Evolutionary conservation across 2,329 filamentous ascomycete species (phyloP).

Genomic region (Fusarium caatingaense): DNA sequence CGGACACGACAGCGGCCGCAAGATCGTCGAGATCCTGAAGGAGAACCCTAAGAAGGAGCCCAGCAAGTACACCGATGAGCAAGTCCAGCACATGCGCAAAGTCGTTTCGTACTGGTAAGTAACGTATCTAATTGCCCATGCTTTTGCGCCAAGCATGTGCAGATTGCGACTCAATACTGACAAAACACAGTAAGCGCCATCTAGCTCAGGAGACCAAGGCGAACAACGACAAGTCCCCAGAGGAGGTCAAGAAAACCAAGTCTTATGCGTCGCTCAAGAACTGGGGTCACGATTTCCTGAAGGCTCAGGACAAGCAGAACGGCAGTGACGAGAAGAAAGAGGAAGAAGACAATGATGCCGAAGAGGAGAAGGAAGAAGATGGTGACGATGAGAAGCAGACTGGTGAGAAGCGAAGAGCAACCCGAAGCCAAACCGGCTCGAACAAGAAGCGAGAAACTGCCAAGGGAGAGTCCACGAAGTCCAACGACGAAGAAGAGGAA

Average conservation of each 20-base stretch:
- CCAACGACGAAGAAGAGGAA: conserved; percentile 31
- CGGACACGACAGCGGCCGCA: conserved; percentile 71
- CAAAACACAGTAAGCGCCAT: conserved; percentile 64
- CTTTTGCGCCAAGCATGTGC: too few relatives aligned
- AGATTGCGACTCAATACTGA: neutral
- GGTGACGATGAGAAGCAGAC: conserved; percentile 35
- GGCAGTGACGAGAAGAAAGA: conserved; percentile 25
- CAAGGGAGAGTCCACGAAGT: conserved; percentile 38
- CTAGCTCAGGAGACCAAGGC: conserved; percentile 71
- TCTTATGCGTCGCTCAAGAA: conserved; percentile 72
- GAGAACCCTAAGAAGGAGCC: conserved; percentile 69
- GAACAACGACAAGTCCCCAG: conserved; percentile 63
- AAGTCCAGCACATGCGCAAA: conserved; percentile 69
- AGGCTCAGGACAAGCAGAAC: conserved; percentile 46
- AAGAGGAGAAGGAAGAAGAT: conserved; percentile 5
- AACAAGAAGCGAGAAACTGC: conserved; percentile 51
- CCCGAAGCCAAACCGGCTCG: conserved; percentile 37
- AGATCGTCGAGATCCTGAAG: conserved; percentile 71
- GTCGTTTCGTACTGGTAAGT: conserved; percentile 70
- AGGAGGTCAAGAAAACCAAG: conserved; percentile 61
- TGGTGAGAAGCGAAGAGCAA: conserved; percentile 45
- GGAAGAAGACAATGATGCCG: conserved; percentile 12
- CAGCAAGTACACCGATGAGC: conserved; percentile 66
- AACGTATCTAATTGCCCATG: neutral
- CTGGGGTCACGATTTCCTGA: conserved; percentile 67